A percentile compares a stretch with the other conserved stretches of the same genome.
Evolutionary conservation across 2,329 filamentous ascomycete species (phyloP).

Genomic region (Bipolaris zeicola): DNA sequence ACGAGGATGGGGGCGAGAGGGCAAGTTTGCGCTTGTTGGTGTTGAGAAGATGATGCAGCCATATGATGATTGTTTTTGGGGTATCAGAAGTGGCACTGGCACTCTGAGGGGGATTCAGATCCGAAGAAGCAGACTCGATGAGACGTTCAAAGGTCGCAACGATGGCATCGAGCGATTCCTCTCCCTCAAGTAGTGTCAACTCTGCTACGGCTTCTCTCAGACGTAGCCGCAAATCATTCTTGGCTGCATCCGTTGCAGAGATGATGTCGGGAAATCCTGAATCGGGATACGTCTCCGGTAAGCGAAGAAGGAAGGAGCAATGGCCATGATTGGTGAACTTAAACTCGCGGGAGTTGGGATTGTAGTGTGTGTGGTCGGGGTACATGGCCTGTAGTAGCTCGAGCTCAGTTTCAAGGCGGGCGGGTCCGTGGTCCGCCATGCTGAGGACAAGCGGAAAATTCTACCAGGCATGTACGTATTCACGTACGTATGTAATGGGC

Average conservation of each 20-base stretch:
- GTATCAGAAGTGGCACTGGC: not conserved
- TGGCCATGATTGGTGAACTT: constrained; percentile 38
- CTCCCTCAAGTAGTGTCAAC: constrained; percentile 42
- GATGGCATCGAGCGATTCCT: constrained; percentile 53
- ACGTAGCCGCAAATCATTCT: constrained; percentile 45
- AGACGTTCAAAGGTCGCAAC: constrained; percentile 46
- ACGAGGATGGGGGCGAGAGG: constrained; percentile 38
- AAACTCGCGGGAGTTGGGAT: constrained; percentile 45
- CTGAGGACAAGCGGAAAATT: constrained; percentile 1
- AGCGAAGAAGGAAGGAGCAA: constrained; percentile 44
- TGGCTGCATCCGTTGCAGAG: constrained; percentile 42
- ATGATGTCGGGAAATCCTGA: constrained; percentile 47
- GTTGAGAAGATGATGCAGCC: constrained; percentile 55
- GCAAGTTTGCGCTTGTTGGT: constrained; percentile 54
- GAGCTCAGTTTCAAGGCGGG: constrained; percentile 46
- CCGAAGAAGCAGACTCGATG: constrained; percentile 3
- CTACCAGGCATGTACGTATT: not conserved
- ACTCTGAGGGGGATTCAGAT: not conserved
- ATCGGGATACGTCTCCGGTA: constrained; percentile 49
- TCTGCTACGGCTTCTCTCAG: constrained; percentile 37
- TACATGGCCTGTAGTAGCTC: constrained; percentile 54
- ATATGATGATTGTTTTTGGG: constrained; percentile 51
- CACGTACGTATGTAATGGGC: not conserved
- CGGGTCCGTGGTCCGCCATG: constrained; percentile 17
- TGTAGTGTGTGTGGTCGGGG: constrained; percentile 48